phyloP scores from a whole-genome alignment of 768 basidiomycete species.

The Butyriboletus loyo region DNA sequence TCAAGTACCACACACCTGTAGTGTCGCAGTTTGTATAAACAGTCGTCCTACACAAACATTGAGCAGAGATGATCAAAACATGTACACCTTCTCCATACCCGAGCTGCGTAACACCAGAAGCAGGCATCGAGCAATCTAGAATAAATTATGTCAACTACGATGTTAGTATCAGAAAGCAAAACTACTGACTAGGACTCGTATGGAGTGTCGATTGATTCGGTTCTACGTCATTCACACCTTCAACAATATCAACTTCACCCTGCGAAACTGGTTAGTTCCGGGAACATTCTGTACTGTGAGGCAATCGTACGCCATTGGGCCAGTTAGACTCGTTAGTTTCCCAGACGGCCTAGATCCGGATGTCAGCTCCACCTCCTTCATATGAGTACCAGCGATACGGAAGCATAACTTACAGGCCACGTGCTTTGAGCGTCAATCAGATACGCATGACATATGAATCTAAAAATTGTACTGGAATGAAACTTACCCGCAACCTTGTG shows the following conservation, averaged over 20 bases:
- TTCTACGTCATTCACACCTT: conserved; percentile 49
- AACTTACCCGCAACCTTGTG: conserved; percentile 33
- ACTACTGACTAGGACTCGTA: conserved; percentile 43
- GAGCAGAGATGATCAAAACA: background rate
- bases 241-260: conserved; percentile 33
- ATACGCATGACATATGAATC: background rate
- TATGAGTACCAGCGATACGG: background rate
- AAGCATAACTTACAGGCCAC: conserved; percentile 32
- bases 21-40: conserved; percentile 24
- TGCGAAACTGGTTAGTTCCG: conserved; percentile 6
- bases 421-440: conserved; percentile 23
- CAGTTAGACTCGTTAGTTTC: conserved; percentile 23
- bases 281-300: background rate
- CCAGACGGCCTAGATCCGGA: conserved; percentile 27
- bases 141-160: background rate
- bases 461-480: background rate
- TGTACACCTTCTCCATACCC: conserved; percentile 16
- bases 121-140: conserved; percentile 29
- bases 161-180: background rate
- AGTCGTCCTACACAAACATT: conserved; percentile 13
- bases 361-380: conserved; percentile 10
- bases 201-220: conserved; percentile 56
- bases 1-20: conserved; percentile 10
- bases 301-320: conserved; percentile 22
- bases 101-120: conserved; percentile 18